Conservation (phyloP, 139 green algal species). For the Tetradesmus lagerheimii region DNA sequence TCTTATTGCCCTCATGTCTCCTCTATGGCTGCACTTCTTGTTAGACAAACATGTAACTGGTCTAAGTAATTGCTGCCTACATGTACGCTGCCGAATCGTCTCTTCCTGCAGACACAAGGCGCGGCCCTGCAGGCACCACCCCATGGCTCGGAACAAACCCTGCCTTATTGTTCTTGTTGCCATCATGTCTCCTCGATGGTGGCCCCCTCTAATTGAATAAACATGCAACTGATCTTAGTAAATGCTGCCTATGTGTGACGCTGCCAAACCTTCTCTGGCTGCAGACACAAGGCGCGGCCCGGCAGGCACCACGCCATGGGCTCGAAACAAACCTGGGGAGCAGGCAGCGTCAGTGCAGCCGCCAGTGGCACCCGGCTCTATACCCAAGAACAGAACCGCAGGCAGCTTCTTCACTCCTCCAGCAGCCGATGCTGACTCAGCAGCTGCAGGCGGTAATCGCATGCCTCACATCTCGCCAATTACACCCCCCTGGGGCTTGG, state of each 20-base stretch:
- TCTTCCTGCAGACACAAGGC: neutral
- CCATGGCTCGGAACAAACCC: no score
- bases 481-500: neutral
- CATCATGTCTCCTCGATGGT: no score
- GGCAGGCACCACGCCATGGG: conserved; percentile 16
- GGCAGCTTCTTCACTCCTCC: conserved; percentile 35
- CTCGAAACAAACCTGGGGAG: neutral
- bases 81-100: no score
- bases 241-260: no score
- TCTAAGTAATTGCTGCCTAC: no score
- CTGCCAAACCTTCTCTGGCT: neutral
- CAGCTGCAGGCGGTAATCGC: neutral
- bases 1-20: no score
- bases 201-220: neutral
- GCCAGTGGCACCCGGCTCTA: conserved; percentile 3
- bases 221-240: no score
- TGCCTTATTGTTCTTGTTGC: no score
- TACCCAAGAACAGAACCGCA: neutral
- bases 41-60: no score
- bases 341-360: conserved; percentile 22
- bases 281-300: neutral
- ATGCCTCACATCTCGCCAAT: conserved; percentile 25
- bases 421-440: neutral
- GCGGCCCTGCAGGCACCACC: neutral
- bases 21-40: neutral